A percentile compares a stretch with the other conserved stretches of the same genome.
Evolutionary conservation across 805 yeast species (phyloP).

Genomic region (Cyberlindnera xylosilytica): DNA sequence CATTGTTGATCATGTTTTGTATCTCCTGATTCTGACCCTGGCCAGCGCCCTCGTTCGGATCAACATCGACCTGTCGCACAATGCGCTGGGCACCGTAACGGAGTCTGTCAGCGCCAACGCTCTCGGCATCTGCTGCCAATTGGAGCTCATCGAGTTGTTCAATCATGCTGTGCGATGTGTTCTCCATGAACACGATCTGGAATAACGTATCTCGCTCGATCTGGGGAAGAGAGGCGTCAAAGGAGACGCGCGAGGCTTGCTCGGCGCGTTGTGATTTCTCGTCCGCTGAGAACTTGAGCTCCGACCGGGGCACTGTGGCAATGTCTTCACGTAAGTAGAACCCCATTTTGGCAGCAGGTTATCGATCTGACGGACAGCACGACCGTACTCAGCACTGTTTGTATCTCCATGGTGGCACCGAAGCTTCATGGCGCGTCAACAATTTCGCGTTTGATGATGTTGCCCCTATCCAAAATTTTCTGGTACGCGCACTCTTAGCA

Average conservation of each 20-base stretch:
- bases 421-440: no score
- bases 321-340: no score
- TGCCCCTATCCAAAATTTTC: no score
- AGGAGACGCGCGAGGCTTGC: constrained; percentile 9
- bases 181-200: constrained; percentile 54
- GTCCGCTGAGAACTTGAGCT: constrained; percentile 14
- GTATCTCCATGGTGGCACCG: no score
- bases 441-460: no score
- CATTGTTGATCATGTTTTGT: constrained; percentile 16
- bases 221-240: not conserved
- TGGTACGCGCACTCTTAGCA: no score
- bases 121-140: constrained; percentile 51
- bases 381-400: no score
- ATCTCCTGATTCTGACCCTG: not conserved
- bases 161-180: constrained; percentile 48
- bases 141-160: constrained; percentile 55
- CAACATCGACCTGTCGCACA: constrained; percentile 49
- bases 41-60: constrained; percentile 30
- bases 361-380: no score
- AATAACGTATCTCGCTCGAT: constrained; percentile 37
- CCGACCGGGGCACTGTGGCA: no score
- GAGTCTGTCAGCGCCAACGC: constrained; percentile 58
- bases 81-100: constrained; percentile 20
- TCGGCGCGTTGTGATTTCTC: constrained; percentile 21
- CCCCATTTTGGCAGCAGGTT: no score